Evolutionary conservation across 768 basidiomycete species (phyloP).

Genomic region (Tricholoma sp.): DNA sequence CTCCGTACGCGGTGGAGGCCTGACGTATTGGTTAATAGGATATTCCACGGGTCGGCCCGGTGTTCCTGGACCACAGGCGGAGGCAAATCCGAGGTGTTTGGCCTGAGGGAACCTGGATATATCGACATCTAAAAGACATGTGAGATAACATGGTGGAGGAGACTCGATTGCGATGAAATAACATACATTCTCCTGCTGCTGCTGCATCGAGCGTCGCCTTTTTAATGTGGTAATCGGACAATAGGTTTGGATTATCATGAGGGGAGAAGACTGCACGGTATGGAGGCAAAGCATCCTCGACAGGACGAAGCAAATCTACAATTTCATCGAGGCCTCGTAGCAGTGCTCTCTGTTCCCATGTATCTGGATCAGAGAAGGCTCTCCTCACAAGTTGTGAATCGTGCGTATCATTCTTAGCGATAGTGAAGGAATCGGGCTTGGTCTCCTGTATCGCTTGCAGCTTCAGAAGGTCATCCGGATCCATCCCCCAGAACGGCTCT

Average conservation of each 20-base stretch:
- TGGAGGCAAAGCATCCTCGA: constrained; percentile 33
- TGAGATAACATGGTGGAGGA: not conserved
- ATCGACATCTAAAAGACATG: constrained; percentile 16
- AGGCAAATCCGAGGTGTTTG: constrained; percentile 19
- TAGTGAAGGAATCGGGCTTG: constrained; percentile 36
- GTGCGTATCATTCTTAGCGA: constrained; percentile 30
- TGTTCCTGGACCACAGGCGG: constrained; percentile 27
- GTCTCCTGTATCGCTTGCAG: constrained; percentile 32
- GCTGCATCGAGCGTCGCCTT: constrained; percentile 28
- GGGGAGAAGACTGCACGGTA: constrained; percentile 39
- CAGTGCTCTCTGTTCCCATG: constrained; percentile 16
- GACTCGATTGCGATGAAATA: not conserved
- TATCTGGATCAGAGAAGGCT: constrained; percentile 20
- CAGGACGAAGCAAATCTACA: constrained; percentile 28
- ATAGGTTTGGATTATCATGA: constrained; percentile 31
- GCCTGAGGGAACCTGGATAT: constrained; percentile 12
- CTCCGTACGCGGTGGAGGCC: constrained; percentile 14
- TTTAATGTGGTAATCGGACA: constrained; percentile 28
- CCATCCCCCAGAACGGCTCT: constrained; percentile 76
- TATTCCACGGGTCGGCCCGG: constrained; percentile 20
- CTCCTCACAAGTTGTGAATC: constrained; percentile 16
- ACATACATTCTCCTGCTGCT: constrained; percentile 23
- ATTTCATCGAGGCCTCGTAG: constrained; percentile 21
- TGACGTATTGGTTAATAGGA: constrained; percentile 19
- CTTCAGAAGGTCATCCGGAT: constrained; percentile 34